Conservation (phyloP, 345 rosid species). For the Citrus mangshanensis region DNA sequence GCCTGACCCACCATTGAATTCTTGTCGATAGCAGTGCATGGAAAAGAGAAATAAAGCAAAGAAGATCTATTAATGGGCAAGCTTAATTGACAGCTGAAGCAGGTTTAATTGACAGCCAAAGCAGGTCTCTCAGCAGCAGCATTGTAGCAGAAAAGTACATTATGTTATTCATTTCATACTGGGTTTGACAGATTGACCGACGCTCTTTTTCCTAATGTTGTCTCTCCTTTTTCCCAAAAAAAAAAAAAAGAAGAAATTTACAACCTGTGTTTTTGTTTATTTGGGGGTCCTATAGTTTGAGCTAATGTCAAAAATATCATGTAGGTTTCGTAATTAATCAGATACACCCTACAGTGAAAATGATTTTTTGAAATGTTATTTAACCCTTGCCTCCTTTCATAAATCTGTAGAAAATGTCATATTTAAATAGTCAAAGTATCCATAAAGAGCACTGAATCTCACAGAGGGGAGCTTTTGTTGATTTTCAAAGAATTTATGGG, state of each 20-base stretch:
- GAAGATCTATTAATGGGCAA: neutral
- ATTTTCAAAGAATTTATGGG: neutral
- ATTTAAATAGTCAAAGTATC: too few relatives aligned
- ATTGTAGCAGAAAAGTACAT: conserved; percentile 16
- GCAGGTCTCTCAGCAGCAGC: neutral
- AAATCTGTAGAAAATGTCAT: too few relatives aligned
- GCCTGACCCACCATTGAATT: conserved; percentile 40
- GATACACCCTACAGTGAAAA: neutral
- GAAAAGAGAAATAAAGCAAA: neutral
- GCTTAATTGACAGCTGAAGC: conserved; percentile 7
- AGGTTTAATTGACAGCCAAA: neutral
- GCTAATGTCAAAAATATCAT: neutral
- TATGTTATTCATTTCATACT: conserved; percentile 1
- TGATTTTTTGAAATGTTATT: too few relatives aligned
- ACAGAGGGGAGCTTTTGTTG: too few relatives aligned
- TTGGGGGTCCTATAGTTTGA: neutral
- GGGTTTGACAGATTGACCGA: conserved; percentile 14
- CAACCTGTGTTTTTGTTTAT: too few relatives aligned
- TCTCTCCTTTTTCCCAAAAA: neutral
- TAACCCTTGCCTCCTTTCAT: too few relatives aligned
- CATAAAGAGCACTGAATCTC: too few relatives aligned
- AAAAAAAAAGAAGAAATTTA: too few relatives aligned
- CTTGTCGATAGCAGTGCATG: neutral
- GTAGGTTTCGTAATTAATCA: neutral
- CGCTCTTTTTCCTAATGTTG: neutral